A percentile compares a stretch with the other conserved stretches of the same genome.
phyloP scores from a whole-genome alignment of 2,329 filamentous ascomycete species.

The Xylaria sp. region DNA sequence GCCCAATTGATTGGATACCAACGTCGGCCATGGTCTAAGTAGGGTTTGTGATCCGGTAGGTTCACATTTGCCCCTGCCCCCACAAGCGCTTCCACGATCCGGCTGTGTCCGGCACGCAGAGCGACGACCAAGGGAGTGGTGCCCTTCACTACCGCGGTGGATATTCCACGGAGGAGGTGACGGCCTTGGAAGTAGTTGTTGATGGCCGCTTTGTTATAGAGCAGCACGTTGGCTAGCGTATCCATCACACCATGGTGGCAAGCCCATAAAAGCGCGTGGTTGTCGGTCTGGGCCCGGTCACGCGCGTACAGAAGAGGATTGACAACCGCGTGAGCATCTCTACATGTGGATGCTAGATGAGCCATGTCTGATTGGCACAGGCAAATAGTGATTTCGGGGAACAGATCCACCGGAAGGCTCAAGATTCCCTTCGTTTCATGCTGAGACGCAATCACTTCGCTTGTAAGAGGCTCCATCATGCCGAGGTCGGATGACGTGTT shows the following conservation, averaged over 20 bases:
- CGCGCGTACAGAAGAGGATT: not conserved
- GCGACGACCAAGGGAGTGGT: constrained; percentile 7
- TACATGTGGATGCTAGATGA: constrained; percentile 4
- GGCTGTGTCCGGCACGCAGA: not conserved
- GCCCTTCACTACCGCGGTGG: not conserved
- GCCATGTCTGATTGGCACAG: constrained; percentile 8
- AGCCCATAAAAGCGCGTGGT: constrained; percentile 15
- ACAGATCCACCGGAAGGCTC: constrained; percentile 1
- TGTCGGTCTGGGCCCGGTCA: constrained; percentile 3
- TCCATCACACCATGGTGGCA: not conserved
- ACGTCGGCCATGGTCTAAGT: not conserved
- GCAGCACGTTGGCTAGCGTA: not conserved
- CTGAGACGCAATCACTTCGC: not conserved
- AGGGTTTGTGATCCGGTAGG: not conserved
- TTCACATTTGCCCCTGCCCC: not conserved
- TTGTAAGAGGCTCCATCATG: not conserved
- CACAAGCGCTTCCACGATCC: not conserved
- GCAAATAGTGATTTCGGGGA: not conserved
- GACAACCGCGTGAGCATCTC: not conserved
- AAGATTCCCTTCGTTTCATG: not conserved
- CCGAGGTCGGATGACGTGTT: not conserved
- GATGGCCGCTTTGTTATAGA: not conserved
- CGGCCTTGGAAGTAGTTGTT: constrained; percentile 4
- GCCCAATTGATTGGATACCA: constrained; percentile 19
- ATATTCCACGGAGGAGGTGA: not conserved